These are phyloP conservation scores for Spizellomyces punctatus DNA, from an alignment of 192 early-diverging fungal species.

Conservation along the genomic window DNA sequence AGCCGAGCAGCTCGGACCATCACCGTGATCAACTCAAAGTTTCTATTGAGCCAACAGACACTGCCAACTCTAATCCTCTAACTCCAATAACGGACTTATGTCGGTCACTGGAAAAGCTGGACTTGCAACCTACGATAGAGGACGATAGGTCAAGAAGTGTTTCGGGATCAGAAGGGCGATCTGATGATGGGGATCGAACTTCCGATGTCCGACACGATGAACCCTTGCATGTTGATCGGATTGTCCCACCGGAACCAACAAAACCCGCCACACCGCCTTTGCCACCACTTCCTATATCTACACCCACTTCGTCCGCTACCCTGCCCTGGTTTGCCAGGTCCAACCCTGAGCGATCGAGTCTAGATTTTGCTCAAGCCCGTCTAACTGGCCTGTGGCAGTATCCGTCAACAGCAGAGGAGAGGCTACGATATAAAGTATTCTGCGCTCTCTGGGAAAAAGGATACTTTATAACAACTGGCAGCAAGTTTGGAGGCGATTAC, in stretches of 20 bases:
- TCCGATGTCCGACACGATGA: background rate
- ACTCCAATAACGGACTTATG: too few species aligned
- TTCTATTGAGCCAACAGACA: too few species aligned
- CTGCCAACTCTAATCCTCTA: too few species aligned
- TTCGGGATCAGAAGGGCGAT: background rate
- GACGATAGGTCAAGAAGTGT: background rate
- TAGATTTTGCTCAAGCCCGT: conserved; percentile 14
- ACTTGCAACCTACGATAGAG: background rate
- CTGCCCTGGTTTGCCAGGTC: conserved; percentile 24
- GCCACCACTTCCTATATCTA: conserved; percentile 10
- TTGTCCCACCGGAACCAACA: background rate
- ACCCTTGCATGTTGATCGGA: background rate
- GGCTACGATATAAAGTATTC: conserved; percentile 54
- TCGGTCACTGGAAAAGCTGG: background rate
- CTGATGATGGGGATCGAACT: background rate
- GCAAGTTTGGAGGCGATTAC: conserved; percentile 89
- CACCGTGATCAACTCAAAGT: too few species aligned
- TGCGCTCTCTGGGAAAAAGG: conserved; percentile 62
- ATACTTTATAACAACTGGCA: conserved; percentile 70
- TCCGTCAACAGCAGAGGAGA: conserved; percentile 41
- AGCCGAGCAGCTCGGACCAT: too few species aligned
- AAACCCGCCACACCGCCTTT: background rate
- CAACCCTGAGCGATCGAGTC: conserved; percentile 11
- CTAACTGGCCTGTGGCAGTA: conserved; percentile 37
- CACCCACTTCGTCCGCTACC: conserved; percentile 16